These are phyloP conservation scores for Begonia fuchsioides DNA, from an alignment of 306 rosid species.

Conservation along the genomic window DNA sequence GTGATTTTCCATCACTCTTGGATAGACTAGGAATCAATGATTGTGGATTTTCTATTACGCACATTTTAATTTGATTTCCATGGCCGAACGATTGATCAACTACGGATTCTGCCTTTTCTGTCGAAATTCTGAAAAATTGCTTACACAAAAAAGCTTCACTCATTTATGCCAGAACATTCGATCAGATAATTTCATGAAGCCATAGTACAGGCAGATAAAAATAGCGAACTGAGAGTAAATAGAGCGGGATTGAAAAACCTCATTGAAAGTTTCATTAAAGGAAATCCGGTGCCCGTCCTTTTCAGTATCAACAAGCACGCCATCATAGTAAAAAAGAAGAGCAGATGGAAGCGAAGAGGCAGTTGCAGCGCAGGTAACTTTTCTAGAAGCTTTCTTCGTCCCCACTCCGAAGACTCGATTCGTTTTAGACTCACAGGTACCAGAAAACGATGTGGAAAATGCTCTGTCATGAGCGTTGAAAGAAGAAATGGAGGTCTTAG, in stretches of 20 bases:
- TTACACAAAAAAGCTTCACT: no score
- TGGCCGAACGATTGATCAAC: no score
- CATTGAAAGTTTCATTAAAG: conserved; percentile 79
- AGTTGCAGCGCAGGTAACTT: conserved; percentile 47
- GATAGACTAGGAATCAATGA: no score
- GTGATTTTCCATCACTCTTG: no score
- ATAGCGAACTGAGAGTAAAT: not conserved
- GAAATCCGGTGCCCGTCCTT: conserved; percentile 94
- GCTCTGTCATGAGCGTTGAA: conserved; percentile 19
- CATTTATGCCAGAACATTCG: not conserved
- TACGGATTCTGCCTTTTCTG: no score
- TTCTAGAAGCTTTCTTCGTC: conserved; percentile 11
- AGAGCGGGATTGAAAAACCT: conserved; percentile 21
- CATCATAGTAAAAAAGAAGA: conserved; percentile 89
- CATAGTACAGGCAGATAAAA: not conserved
- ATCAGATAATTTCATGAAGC: not conserved
- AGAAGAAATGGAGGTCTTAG: conserved; percentile 16
- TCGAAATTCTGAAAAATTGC: no score
- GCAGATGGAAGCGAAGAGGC: conserved; percentile 59
- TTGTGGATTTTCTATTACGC: no score
- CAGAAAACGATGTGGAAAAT: conserved; percentile 27
- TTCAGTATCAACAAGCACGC: conserved; percentile 94
- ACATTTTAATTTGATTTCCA: no score
- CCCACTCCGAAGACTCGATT: conserved; percentile 1
- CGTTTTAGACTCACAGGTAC: conserved; percentile 16